These are phyloP conservation scores for Wallacemonas sp. DNA, from an alignment of 208 protist genomes.

Conservation along the genomic window DNA sequence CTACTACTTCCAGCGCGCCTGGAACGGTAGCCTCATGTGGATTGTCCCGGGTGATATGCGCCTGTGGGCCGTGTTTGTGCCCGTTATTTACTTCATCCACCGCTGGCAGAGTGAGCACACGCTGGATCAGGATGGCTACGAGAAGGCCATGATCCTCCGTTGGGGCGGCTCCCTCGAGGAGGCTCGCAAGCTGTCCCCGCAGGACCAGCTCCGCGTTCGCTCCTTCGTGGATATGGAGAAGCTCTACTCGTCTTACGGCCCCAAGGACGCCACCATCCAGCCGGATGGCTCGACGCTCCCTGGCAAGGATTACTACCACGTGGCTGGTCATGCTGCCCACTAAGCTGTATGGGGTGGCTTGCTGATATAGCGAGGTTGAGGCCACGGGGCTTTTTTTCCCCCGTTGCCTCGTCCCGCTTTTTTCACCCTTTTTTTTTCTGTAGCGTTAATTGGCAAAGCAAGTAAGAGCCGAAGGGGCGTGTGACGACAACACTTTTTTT, in stretches of 20 bases:
- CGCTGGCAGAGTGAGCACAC: slow-evolving; percentile 87
- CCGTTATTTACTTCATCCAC: slow-evolving; percentile 81
- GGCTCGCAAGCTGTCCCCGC: slow-evolving; percentile 73
- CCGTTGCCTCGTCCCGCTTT: neutral
- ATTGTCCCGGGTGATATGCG: slow-evolving; percentile 78
- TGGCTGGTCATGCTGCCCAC: slow-evolving; percentile 26
- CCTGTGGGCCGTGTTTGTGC: slow-evolving; percentile 66
- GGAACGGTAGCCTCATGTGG: slow-evolving; percentile 75
- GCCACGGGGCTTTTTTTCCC: too few relatives aligned
- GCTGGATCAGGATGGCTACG: slow-evolving; percentile 62
- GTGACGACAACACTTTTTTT: neutral
- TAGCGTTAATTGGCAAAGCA: too few relatives aligned
- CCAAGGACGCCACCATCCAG: slow-evolving; percentile 82
- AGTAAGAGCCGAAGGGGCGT: slow-evolving; percentile 1
- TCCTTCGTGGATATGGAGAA: slow-evolving; percentile 82
- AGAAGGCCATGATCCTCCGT: slow-evolving; percentile 86
- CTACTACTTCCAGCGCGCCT: slow-evolving; percentile 84
- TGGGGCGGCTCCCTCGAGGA: slow-evolving; percentile 86
- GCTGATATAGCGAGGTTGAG: too few relatives aligned
- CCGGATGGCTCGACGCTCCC: slow-evolving; percentile 71
- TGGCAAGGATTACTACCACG: slow-evolving; percentile 79
- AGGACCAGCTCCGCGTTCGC: slow-evolving; percentile 85
- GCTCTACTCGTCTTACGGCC: slow-evolving; percentile 82
- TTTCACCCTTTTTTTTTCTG: too few relatives aligned
- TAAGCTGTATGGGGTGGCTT: neutral